Percentiles rank a stretch among this genome's conserved stretches.
phyloP scores from a whole-genome alignment of 768 basidiomycete species.

The Podaxis mareebaensis region DNA sequence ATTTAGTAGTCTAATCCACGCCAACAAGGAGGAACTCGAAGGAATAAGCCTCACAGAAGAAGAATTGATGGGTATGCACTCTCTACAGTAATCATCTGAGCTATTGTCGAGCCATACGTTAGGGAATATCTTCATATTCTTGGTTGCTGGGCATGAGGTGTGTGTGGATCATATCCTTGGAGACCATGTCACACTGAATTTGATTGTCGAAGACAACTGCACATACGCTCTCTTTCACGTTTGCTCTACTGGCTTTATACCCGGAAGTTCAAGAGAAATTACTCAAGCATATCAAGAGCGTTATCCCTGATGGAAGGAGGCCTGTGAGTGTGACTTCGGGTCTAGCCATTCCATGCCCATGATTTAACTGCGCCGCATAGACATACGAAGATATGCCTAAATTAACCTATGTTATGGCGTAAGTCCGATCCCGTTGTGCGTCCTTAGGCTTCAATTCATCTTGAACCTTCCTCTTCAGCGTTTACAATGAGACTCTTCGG shows the following conservation, averaged over 20 bases:
- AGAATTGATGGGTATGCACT: slow-evolving; percentile 40
- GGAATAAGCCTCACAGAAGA: slow-evolving; percentile 39
- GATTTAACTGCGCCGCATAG: slow-evolving; percentile 20
- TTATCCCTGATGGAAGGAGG: slow-evolving; percentile 31
- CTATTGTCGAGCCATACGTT: background rate
- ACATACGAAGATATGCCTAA: slow-evolving; percentile 41
- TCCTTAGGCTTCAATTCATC: background rate
- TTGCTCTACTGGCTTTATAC: slow-evolving; percentile 42
- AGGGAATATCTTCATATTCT: slow-evolving; percentile 50
- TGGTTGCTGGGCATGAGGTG: slow-evolving; percentile 67
- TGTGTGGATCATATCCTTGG: background rate
- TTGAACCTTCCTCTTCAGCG: slow-evolving; percentile 27
- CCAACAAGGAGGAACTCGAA: slow-evolving; percentile 41
- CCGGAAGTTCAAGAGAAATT: slow-evolving; percentile 37
- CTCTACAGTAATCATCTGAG: background rate
- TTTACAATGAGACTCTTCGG: slow-evolving; percentile 51
- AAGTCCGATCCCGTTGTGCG: slow-evolving; percentile 15
- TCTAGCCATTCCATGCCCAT: background rate
- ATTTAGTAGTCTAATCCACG: slow-evolving; percentile 51
- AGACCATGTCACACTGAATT: background rate
- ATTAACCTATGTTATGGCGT: slow-evolving; percentile 41
- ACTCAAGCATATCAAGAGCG: slow-evolving; percentile 32
- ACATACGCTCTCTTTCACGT: slow-evolving; percentile 34
- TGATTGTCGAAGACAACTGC: slow-evolving; percentile 31
- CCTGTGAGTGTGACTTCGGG: slow-evolving; percentile 26